Evolutionary conservation across 495 filamentous ascomycete species (phyloP).

Genomic region (Aspergillus ostianus): DNA sequence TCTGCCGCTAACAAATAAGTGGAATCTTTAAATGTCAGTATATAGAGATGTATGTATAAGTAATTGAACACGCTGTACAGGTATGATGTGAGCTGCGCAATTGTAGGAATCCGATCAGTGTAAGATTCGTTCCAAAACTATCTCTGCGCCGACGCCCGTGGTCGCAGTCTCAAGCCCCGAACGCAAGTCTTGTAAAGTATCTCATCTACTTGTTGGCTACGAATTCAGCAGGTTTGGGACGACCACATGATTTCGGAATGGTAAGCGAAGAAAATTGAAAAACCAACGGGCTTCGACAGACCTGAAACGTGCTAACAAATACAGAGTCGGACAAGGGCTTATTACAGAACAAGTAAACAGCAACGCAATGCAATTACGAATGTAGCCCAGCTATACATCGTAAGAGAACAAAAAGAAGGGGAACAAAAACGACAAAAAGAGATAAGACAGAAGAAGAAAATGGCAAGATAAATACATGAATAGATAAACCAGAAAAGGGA

Average conservation of each 20-base stretch:
- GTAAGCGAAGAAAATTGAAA: too few species aligned
- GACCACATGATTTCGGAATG: too few species aligned
- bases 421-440: neutral
- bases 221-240: too few species aligned
- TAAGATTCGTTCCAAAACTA: neutral
- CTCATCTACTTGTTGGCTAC: too few species aligned
- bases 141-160: too few species aligned
- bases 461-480: too few species aligned
- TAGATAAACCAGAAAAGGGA: neutral
- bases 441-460: too few species aligned
- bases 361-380: neutral
- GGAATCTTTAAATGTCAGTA: conserved; percentile 18
- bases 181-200: too few species aligned
- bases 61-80: neutral
- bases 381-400: conserved; percentile 4
- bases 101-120: neutral
- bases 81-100: neutral
- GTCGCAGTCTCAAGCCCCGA: too few species aligned
- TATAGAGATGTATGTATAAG: conserved; percentile 26
- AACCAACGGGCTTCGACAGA: too few species aligned
- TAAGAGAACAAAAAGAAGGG: neutral
- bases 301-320: neutral
- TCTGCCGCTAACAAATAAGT: conserved; percentile 49
- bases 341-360: neutral
- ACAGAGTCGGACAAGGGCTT: neutral